Evolutionary conservation across 768 basidiomycete species (phyloP).

Genomic region (Rhizopogon roseolus): DNA sequence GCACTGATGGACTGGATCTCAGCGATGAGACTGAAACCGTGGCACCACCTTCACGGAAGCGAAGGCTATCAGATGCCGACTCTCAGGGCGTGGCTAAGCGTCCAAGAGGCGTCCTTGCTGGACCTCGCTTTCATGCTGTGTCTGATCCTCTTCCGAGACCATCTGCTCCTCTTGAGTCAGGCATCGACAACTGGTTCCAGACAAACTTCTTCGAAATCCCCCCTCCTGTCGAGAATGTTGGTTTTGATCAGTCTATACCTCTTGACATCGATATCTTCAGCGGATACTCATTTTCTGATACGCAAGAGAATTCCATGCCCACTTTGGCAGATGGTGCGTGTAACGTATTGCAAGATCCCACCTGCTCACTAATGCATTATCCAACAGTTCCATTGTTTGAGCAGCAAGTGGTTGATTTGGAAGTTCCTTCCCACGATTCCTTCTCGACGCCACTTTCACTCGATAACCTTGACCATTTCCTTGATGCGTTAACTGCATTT

Average conservation of each 20-base stretch:
- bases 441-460: background rate
- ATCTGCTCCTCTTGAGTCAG: slow-evolving; percentile 10
- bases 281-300: slow-evolving; percentile 15
- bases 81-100: slow-evolving; percentile 19
- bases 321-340: slow-evolving; percentile 3
- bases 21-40: background rate
- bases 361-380: background rate
- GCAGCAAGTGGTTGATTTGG: background rate
- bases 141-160: slow-evolving; percentile 26
- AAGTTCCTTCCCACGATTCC: background rate
- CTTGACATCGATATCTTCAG: slow-evolving; percentile 31
- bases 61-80: slow-evolving; percentile 32
- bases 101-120: slow-evolving; percentile 12
- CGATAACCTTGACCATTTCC: background rate
- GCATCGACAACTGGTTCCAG: slow-evolving; percentile 34
- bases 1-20: background rate
- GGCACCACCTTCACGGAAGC: slow-evolving; percentile 21
- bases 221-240: slow-evolving; percentile 13
- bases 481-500: background rate
- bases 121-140: slow-evolving; percentile 18
- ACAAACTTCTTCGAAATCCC: slow-evolving; percentile 25
- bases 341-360: too few relatives aligned
- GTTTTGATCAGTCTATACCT: slow-evolving; percentile 19
- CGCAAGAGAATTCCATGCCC: background rate
- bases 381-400: background rate